Base-by-base conservation (phyloP, 2,329 filamentous ascomycete species). In the Fusarium continuum region DNA sequence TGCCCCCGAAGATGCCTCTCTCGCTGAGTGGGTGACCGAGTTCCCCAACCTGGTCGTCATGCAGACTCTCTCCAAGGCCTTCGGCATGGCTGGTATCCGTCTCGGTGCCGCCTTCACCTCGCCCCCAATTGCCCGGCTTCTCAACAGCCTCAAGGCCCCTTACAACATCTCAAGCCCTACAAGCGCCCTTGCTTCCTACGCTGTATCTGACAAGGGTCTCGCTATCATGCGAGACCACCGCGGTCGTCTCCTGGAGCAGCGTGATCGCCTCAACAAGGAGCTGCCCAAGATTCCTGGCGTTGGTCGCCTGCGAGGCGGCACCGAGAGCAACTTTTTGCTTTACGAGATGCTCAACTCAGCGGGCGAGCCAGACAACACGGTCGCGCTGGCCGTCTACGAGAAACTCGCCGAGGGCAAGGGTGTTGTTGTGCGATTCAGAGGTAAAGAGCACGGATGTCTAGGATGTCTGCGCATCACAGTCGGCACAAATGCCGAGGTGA, bases 11-110 rank as follows among this genome's bases (percentile, higher is more conserved):
- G 88, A 86, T 22, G 84, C 91, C 35, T 96, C 91, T 66, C 84
- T 98, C 22, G 94, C 95, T 22, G 91, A 96, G 77, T 96, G 92
- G 90, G 93, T 96, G 2, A 83, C 85, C 29, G 93, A 97, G 72
- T 96, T 91, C 87, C 93, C 94, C 45, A 99, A 99, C 76, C 83
- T 99, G 22, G 93, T 97, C 16, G 93, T 99, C 54, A 92, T 98
- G 91, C 95, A 99, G 82, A 99, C 95, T 2, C 84, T 98, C n/a
- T 96, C 91, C 71, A 99, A 99, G 77, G 95, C 93, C 0, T 99
- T 99, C 73, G 95, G 95, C 23, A 85, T 99, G 72, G 95, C 95
- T 5, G 95, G 94, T 45, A 97, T 99, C 73, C 85, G 95, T 14
- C 83, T 99, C 2, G 95, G 95, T 40, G 91, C 88, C 8, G 92